Percentiles rank a stretch among this genome's conserved stretches.
These are phyloP conservation scores for Sphenostylis stenocarpa DNA, from an alignment of 306 rosid species.

Conservation along the genomic window DNA sequence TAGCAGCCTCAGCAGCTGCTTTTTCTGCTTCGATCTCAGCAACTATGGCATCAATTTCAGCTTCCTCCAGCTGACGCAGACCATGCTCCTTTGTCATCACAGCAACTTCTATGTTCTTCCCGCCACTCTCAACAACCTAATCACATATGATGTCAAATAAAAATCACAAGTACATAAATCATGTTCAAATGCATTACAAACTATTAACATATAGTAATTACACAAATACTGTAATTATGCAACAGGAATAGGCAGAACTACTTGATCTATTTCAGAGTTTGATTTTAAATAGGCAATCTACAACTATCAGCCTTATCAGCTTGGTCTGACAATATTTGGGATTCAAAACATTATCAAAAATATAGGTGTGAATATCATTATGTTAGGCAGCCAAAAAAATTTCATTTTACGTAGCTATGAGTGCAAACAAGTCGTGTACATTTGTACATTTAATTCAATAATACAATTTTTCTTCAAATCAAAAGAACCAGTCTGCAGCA, in stretches of 20 bases:
- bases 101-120: slow-evolving; percentile 97
- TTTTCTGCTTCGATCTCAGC: slow-evolving; percentile 95
- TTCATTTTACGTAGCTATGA: too few relatives aligned
- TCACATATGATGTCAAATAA: slow-evolving; percentile 18
- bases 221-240: background rate
- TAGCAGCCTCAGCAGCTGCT: slow-evolving; percentile 98
- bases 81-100: slow-evolving; percentile 91
- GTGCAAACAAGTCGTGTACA: background rate
- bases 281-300: background rate
- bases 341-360: background rate
- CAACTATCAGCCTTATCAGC: slow-evolving; percentile 1
- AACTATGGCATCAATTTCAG: slow-evolving; percentile 90
- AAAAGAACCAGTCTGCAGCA: slow-evolving; percentile 11
- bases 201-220: background rate
- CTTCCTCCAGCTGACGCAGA: slow-evolving; percentile 87
- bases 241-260: slow-evolving; percentile 6
- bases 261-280: background rate
- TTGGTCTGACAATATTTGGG: background rate
- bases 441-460: background rate
- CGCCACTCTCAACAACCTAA: slow-evolving; percentile 99
- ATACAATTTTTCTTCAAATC: background rate
- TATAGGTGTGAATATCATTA: background rate
- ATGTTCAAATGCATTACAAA: slow-evolving; percentile 3
- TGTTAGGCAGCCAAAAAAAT: background rate
- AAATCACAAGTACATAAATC: slow-evolving; percentile 6